phyloP scores from a whole-genome alignment of 306 rosid genomes.

The Ormosia emarginata region DNA sequence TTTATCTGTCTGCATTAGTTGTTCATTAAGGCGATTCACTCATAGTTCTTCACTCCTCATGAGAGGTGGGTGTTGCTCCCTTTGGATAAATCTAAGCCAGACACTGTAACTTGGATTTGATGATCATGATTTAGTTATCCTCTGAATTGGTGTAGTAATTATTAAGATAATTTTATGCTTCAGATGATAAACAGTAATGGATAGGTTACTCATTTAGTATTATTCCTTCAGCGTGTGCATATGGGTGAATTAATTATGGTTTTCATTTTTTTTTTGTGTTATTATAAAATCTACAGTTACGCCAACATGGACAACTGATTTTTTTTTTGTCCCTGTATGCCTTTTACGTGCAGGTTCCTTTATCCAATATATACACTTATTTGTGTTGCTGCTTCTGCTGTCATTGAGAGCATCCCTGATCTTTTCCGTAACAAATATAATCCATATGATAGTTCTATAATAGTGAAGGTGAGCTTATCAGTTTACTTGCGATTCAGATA shows the following conservation, averaged over 20 bases:
- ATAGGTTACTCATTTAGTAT: not conserved
- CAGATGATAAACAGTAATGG: not conserved
- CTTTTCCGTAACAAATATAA: conserved; percentile 65
- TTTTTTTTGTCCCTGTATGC: not conserved
- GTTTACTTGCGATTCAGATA: not conserved
- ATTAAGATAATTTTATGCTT: not conserved
- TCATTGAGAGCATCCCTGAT: conserved; percentile 93
- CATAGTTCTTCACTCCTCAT: not conserved
- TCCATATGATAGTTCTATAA: conserved; percentile 33
- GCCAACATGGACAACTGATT: not conserved
- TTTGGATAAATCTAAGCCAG: not conserved
- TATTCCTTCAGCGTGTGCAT: conserved; percentile 10
- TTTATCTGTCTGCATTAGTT: not conserved
- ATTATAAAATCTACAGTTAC: not conserved
- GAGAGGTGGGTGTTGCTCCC: not conserved
- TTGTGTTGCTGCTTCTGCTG: conserved; percentile 95
- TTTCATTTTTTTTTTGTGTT: not conserved
- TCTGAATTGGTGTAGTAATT: not conserved
- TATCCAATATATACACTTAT: conserved; percentile 94
- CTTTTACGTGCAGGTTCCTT: conserved; percentile 66
- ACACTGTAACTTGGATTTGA: not conserved
- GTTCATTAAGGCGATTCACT: not conserved
- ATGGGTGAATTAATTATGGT: not conserved
- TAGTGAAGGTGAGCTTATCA: conserved; percentile 50
- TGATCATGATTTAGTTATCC: not conserved